phyloP scores from a whole-genome alignment of 441 rosid species.

The Syzygium syzygioides region DNA sequence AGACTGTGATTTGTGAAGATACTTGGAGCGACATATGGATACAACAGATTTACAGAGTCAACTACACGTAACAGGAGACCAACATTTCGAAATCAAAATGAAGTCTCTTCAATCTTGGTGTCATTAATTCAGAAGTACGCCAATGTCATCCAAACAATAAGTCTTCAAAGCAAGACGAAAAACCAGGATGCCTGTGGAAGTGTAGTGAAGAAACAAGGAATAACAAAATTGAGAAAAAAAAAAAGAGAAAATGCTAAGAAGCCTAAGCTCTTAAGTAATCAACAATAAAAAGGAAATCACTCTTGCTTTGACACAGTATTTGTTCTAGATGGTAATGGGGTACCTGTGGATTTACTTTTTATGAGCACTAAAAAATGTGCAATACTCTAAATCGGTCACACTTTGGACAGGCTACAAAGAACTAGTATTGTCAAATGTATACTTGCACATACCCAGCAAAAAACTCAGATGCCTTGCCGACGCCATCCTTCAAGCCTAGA shows the following conservation, averaged over 20 bases:
- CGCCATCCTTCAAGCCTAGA: constrained; percentile 69
- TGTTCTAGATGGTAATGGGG: background rate
- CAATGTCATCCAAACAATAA: background rate
- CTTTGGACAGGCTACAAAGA: background rate
- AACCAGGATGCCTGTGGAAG: background rate
- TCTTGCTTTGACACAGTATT: background rate
- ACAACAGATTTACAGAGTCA: background rate
- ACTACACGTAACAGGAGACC: background rate
- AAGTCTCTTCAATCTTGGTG: background rate
- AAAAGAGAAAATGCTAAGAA: background rate
- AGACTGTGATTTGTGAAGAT: background rate
- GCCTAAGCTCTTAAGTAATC: background rate
- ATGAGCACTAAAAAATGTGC: background rate
- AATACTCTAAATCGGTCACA: background rate
- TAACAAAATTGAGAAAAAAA: background rate
- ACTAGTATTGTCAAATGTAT: background rate
- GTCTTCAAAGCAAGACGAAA: background rate
- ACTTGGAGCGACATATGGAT: background rate
- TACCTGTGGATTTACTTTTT: background rate
- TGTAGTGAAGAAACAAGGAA: background rate
- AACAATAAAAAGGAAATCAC: background rate
- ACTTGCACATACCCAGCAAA: constrained; percentile 66
- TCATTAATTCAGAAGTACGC: background rate
- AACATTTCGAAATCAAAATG: background rate
- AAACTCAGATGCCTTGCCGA: constrained; percentile 81